These are phyloP conservation scores for Arachis monticola DNA, from an alignment of 331 rosid species.

Conservation along the genomic window DNA sequence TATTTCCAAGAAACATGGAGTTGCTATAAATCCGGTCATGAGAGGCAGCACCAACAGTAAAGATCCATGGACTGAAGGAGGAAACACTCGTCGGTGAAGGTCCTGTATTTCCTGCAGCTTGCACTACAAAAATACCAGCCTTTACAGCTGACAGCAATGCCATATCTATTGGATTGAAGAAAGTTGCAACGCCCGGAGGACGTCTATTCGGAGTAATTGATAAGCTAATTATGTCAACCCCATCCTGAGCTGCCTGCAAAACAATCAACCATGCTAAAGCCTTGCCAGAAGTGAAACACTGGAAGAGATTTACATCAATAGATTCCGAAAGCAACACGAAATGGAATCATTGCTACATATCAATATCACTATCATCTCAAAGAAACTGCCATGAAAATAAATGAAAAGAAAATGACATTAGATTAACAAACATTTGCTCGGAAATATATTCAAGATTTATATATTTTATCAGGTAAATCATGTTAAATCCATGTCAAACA, in stretches of 20 bases:
- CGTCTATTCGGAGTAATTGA: conserved; percentile 97
- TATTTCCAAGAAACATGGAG: conserved; percentile 87
- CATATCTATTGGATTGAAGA: conserved; percentile 98
- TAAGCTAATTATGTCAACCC: conserved; percentile 87
- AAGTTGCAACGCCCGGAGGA: conserved; percentile 94
- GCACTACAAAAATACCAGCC: conserved; percentile 93
- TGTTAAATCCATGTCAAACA: background rate
- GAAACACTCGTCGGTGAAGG: conserved; percentile 95
- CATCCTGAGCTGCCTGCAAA: conserved; percentile 94
- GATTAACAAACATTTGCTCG: conserved; percentile 9
- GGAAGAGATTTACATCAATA: conserved; percentile 15
- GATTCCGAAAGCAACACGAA: conserved; percentile 2
- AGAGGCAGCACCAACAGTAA: conserved; percentile 87
- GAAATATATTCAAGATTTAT: background rate
- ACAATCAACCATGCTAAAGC: conserved; percentile 24
- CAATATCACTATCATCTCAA: conserved; percentile 2
- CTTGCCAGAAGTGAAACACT: background rate
- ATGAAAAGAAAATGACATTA: background rate
- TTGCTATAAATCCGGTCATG: conserved; percentile 85
- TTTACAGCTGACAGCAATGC: conserved; percentile 90
- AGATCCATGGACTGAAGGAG: conserved; percentile 98
- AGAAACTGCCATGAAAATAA: background rate
- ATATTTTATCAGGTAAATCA: background rate
- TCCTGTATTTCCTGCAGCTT: conserved; percentile 99
- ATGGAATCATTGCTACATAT: background rate